These are phyloP conservation scores for Fusarium sp. DNA, from an alignment of 2,329 filamentous ascomycete species.

Conservation along the genomic window DNA sequence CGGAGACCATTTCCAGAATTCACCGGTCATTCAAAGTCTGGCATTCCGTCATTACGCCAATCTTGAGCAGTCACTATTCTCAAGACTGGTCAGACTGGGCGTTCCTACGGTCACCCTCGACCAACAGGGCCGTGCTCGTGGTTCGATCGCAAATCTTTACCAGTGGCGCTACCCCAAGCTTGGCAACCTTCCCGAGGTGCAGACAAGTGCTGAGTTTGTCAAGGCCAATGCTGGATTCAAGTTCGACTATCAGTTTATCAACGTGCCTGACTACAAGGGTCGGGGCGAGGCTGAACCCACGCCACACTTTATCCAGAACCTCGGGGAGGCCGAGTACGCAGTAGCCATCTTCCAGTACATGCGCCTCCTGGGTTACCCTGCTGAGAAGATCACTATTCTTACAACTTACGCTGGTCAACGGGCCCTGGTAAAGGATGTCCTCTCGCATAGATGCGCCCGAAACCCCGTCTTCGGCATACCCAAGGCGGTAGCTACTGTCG, in stretches of 20 bases:
- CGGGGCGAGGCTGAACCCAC: conserved; percentile 88
- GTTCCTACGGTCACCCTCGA: conserved; percentile 93
- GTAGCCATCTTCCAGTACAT: conserved; percentile 98
- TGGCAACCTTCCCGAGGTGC: conserved; percentile 80
- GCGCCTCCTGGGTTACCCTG: conserved; percentile 92
- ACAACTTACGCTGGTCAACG: conserved; percentile 94
- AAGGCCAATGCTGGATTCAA: conserved; percentile 90
- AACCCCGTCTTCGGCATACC: conserved; percentile 90
- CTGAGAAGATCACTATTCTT: conserved; percentile 83
- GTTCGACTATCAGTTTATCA: conserved; percentile 96
- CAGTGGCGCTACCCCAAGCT: conserved; percentile 90
- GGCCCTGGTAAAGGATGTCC: conserved; percentile 87
- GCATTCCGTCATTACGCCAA: conserved; percentile 96
- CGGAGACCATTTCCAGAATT: conserved; percentile 97
- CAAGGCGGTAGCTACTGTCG: conserved; percentile 90
- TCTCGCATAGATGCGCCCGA: conserved; percentile 83
- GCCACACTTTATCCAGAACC: conserved; percentile 94
- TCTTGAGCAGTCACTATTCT: conserved; percentile 94
- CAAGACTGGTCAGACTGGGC: conserved; percentile 87
- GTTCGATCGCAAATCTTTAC: conserved; percentile 89
- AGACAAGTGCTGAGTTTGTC: conserved; percentile 75
- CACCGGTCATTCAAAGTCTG: conserved; percentile 92
- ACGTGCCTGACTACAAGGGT: conserved; percentile 93
- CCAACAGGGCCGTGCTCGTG: conserved; percentile 90
- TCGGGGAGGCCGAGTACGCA: conserved; percentile 96